Evolutionary conservation across 495 filamentous ascomycete genomes (phyloP), one percentile per base, ranked within the genome.

Genomic region (Tetracladium setigerum): DNA sequence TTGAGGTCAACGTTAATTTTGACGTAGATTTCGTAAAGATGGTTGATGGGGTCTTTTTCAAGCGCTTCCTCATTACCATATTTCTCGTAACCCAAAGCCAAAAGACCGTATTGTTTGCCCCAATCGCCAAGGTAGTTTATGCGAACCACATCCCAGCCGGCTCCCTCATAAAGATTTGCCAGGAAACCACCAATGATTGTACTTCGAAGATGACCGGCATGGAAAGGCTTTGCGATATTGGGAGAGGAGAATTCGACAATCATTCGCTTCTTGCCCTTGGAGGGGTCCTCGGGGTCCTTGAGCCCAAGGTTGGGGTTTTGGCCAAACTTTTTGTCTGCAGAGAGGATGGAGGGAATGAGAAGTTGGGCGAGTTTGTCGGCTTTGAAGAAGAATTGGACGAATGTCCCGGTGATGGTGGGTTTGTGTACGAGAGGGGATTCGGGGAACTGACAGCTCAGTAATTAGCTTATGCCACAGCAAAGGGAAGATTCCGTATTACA

Each of bases 311-410:
- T 78, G 43, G 67, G 69, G 66, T 89, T 84, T 50, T 66, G 70
- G 41, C 88, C 88, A 48, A 76, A 95, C 5, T 73, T 68, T 11
- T 62, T 56, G 57, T 82, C 83, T 40, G 75, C 64, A 31, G 70
- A 65, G 19, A 84, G 70, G 44, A 90, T 81, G 27, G 76, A 71
- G 11, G 75, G 70, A 38, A 92, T 70, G 27, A 91, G 70, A 10
- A 78, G 65, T 44, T 79, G 59, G 41, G 75, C 61, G 31, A 89
- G 67, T 22, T 78, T 73, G 0, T 66, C 59, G 12, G 72, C 65
- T 58, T 82, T 82, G 72, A 84, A 83, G 72, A 84, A 92, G 72
- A 97, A 95, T 54, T 82, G 79, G 12, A 97, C 56, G 57, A 87
- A 91, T 38, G 78, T 72, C 44, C 81, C 83, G 49, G 64, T 57